Base-by-base conservation (phyloP, 192 early-diverging fungal genomes). In the Rhizophagus sp. region DNA sequence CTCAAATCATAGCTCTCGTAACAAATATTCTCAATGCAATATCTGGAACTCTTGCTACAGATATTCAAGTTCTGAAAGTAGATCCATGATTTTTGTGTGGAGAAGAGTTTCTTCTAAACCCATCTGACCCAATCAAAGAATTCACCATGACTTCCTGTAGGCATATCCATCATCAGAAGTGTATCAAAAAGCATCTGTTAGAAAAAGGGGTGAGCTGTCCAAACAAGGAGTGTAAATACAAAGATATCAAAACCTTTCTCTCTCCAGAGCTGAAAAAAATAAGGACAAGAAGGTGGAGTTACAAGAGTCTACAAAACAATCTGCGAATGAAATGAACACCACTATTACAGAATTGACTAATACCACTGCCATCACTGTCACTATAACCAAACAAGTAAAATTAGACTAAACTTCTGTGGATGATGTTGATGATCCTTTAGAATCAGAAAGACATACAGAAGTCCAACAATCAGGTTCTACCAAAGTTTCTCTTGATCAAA, bases 191-290 rank as follows among this genome's bases (percentile, higher is more conserved):
- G 36, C 22, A 44, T 69, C 34, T 69, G 7, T 10, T 69, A 8
- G 9, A 69, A 34, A 27, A 22, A n/a, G 5, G 15, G n/a, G 13
- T 22, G 8, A 69, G 34, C 9, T 69, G 36, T 36, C 67, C 19
- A 9, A 41, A 41, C 44, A 5, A 39, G 15, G 36, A 4, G 13
- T 69, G 67, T 41, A 69, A 41, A 44, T 44, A 69, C 22, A 69
- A 39, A 69, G 34, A 69, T 69, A 69, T 69, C 2, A 39, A 69
- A 69, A 69, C 34, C 4, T 69, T 41, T 41, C 67, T 69, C 22
- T 69, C 67, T 69, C 36, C 9, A 12, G 36, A 17, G 12, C 34
- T 69, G 15, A 19, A 57, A 57, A 57, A 57, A 19, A 57, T 57
- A 57, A 57, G 3, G 3, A 57, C 22, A 57, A 57, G 19, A 3